These are phyloP conservation scores for Tulasnella sp. DNA, from an alignment of 768 basidiomycete genomes.

Conservation along the genomic window DNA sequence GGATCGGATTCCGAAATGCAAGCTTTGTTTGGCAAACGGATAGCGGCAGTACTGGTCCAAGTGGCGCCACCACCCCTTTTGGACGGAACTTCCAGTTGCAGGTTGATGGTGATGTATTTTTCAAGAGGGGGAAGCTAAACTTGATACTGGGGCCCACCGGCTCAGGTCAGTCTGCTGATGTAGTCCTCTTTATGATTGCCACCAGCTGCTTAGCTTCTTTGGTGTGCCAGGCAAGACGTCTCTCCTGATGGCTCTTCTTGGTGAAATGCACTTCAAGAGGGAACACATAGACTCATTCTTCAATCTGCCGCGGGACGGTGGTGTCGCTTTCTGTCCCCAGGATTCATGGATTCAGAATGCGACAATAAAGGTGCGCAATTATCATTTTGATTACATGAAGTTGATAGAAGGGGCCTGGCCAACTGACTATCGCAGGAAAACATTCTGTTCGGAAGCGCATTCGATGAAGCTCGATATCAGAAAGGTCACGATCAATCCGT, in stretches of 20 bases:
- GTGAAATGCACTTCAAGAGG: constrained; percentile 31
- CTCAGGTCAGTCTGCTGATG: constrained; percentile 12
- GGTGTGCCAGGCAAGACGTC: constrained; percentile 19
- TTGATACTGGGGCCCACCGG: constrained; percentile 32
- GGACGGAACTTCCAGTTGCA: constrained; percentile 27
- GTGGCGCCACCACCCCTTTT: constrained; percentile 32
- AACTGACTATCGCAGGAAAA: constrained; percentile 37
- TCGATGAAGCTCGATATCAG: constrained; percentile 34
- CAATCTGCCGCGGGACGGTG: constrained; percentile 53
- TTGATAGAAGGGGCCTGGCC: too few species aligned
- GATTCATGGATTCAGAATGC: constrained; percentile 81
- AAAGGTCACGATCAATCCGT: constrained; percentile 28
- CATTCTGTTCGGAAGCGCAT: constrained; percentile 37
- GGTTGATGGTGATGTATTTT: constrained; percentile 27
- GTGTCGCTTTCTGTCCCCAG: constrained; percentile 72
- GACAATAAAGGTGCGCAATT: constrained; percentile 42
- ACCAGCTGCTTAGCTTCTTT: too few species aligned
- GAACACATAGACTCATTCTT: constrained; percentile 43
- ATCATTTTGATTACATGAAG: too few species aligned
- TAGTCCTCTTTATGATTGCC: too few species aligned
- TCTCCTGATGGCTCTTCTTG: constrained; percentile 27
- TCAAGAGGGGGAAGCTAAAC: constrained; percentile 29
- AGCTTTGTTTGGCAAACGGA: constrained; percentile 39
- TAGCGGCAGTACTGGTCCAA: constrained; percentile 37
- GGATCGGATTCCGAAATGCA: constrained; percentile 28